These are phyloP conservation scores for Mycena epipterygia DNA, from an alignment of 768 basidiomycete species.

Conservation along the genomic window DNA sequence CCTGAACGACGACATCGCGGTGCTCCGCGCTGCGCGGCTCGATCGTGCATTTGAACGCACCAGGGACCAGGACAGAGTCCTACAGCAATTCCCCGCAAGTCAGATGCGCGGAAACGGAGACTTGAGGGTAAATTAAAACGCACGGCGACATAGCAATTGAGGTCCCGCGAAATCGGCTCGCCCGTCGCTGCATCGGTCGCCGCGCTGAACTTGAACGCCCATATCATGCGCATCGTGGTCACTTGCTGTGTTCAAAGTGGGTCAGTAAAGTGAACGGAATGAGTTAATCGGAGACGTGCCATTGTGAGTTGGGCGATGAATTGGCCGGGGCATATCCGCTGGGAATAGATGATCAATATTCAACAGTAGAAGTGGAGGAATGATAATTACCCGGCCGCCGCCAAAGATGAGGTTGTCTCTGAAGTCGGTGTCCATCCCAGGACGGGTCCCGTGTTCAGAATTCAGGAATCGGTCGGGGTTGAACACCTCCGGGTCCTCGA, in stretches of 20 bases:
- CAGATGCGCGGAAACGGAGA: neutral
- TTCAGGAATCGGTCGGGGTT: constrained; percentile 17
- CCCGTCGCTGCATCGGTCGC: neutral
- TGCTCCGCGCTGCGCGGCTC: neutral
- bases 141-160: neutral
- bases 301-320: constrained; percentile 9
- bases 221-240: constrained; percentile 8
- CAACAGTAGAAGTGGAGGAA: neutral
- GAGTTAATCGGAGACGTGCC: neutral
- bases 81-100: neutral
- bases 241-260: neutral
- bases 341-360: neutral
- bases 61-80: constrained; percentile 12
- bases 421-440: constrained; percentile 16
- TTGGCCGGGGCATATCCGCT: constrained; percentile 24
- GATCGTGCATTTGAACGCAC: constrained; percentile 18
- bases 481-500: constrained; percentile 9
- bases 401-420: constrained; percentile 16
- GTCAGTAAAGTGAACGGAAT: neutral
- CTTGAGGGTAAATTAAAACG: neutral
- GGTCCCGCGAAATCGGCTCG: constrained; percentile 5
- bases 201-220: constrained; percentile 1
- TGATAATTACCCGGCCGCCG: neutral
- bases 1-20: neutral
- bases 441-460: constrained; percentile 7